Evolutionary conservation across 1,284 basidiomycete genomes (phyloP).

Genomic region (Ganoderma sinense): DNA sequence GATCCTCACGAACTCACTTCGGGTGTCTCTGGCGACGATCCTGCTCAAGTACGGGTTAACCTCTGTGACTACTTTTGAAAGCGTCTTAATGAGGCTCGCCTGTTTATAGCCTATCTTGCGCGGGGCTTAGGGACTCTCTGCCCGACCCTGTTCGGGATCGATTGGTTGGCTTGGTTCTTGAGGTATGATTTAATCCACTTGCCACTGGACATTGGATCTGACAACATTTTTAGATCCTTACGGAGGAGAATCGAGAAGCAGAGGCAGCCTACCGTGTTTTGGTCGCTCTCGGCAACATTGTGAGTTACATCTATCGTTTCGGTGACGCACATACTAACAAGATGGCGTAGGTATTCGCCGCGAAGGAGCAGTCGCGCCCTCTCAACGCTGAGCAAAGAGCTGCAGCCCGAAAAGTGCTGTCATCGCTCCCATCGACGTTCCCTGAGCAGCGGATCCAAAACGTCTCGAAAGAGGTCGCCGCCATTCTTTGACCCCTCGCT

Average conservation of each 20-base stretch:
- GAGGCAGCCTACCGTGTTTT: conserved; percentile 88
- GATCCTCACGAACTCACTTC: conserved; percentile 71
- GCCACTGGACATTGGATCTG: conserved; percentile 22
- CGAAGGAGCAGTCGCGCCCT: conserved; percentile 46
- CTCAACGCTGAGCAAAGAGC: conserved; percentile 48
- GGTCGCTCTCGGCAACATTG: conserved; percentile 88
- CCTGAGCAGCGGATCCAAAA: conserved; percentile 64
- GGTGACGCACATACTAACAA: background rate
- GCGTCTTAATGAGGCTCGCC: conserved; percentile 5
- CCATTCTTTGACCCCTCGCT: conserved; percentile 33
- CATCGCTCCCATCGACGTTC: conserved; percentile 52
- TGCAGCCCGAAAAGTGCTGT: conserved; percentile 50
- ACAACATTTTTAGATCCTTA: conserved; percentile 57
- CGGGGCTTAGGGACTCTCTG: conserved; percentile 54
- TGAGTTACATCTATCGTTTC: conserved; percentile 16
- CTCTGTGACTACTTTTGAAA: background rate
- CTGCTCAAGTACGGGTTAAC: conserved; percentile 76
- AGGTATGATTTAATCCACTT: conserved; percentile 44
- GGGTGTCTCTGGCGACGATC: conserved; percentile 79
- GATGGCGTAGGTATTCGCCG: conserved; percentile 56
- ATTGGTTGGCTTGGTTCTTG: conserved; percentile 53
- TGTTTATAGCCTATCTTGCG: conserved; percentile 65
- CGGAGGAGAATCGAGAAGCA: conserved; percentile 74
- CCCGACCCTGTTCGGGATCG: conserved; percentile 41
- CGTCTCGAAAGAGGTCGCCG: conserved; percentile 56